A percentile compares a stretch with the other conserved stretches of the same genome.
phyloP scores from a whole-genome alignment of 1,284 basidiomycete species.

The Austroboletus niveus region DNA sequence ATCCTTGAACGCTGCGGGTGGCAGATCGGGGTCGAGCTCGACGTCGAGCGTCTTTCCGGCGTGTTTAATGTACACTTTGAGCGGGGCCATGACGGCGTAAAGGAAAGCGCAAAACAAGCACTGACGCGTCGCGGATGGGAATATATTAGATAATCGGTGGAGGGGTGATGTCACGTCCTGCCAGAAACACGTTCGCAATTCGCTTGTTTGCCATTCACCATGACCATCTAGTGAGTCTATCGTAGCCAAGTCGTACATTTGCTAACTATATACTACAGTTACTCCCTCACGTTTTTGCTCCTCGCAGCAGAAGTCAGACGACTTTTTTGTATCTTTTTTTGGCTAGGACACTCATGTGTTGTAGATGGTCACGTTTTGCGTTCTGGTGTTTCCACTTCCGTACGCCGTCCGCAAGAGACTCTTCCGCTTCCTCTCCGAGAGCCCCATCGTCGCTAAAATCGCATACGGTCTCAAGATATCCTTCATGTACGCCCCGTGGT shows the following conservation, averaged over 20 bases:
- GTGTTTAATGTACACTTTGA: conserved; percentile 86
- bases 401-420: conserved; percentile 69
- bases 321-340: neutral
- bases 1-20: conserved; percentile 79
- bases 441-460: conserved; percentile 65
- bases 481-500: conserved; percentile 70
- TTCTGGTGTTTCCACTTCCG: conserved; percentile 76
- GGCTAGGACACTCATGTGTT: neutral
- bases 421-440: conserved; percentile 76
- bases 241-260: neutral
- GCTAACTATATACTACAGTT: conserved; percentile 40
- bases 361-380: conserved; percentile 71
- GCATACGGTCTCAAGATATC: conserved; percentile 88
- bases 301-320: conserved; percentile 62
- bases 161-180: conserved; percentile 26
- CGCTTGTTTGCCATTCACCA: conserved; percentile 24
- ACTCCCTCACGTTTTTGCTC: conserved; percentile 74
- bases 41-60: conserved; percentile 77
- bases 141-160: conserved; percentile 22
- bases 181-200: conserved; percentile 13
- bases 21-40: conserved; percentile 64
- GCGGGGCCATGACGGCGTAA: conserved; percentile 50
- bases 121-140: conserved; percentile 33
- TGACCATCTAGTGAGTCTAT: conserved; percentile 68
- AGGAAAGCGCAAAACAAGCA: neutral